Evolutionary conservation across 2,329 filamentous ascomycete species (phyloP), one percentile per base, ranked within the genome.

Genomic region (Paecilomyces sp.): DNA sequence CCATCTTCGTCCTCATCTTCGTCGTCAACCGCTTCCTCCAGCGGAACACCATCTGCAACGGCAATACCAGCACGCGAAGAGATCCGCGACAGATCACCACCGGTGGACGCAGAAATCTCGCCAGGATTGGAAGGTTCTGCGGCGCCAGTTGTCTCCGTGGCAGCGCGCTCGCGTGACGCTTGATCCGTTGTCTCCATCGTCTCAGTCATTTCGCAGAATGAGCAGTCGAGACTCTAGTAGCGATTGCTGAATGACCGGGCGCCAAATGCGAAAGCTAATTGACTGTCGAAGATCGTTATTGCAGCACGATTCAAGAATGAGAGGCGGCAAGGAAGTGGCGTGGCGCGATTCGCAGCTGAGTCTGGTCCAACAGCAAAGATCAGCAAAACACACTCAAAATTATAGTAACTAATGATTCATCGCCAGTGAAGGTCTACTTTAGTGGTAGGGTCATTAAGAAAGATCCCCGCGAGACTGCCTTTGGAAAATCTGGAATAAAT

Each of bases 51-150:
- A 58, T 72, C 68, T 41, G 67, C 64, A 57, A 72, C 62, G 7
- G 67, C 59, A 28, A 68, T 63, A 25, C 67, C 68, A 11, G 66
- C 65, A 56, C 68, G 70, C 53, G 62, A 67, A 56, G 68, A 65
- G 54, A 70, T 65, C 8, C 66, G 71, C 33, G 69, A 66, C 25
- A 72, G 56, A 31, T 73, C 71, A 58, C 61, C 63, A 33, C 65
- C 67, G 34, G 64, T 69, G 2, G 67, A 66, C 22, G 72, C 60
- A 24, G 69, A 67, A 55, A 66, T 62, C 41, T 68, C 68, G 18
- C 70, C 68, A 7, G 61, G 66, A 60, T 72, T 73, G 13, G 71
- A 72, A 51, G 69, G 59, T n/a, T 70, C 69, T 57, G 68, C 70
- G 58, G 73, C 56, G 25, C 68, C 68, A 54, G 66, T 65, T 36